Conservation (phyloP, 495 filamentous ascomycete genomes). For the Astrocystis sublimbata region DNA sequence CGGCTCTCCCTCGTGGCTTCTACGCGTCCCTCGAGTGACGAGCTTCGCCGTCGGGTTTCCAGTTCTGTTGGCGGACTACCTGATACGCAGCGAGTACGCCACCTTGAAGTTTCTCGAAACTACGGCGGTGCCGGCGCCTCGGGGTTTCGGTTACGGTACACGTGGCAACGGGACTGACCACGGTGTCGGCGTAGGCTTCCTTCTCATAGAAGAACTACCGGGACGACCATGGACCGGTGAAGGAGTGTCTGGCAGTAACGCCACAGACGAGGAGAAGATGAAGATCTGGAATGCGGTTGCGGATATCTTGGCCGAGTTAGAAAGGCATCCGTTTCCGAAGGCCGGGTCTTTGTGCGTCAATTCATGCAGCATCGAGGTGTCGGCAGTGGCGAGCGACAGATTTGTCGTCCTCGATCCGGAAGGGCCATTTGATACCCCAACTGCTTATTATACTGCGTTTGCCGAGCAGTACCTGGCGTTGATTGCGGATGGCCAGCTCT, state of each 20-base stretch:
- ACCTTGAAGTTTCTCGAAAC: conserved; percentile 34
- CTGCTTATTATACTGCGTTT: conserved; percentile 20
- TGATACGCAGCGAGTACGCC: conserved; percentile 36
- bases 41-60: conserved; percentile 17
- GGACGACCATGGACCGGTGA: conserved; percentile 31
- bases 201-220: conserved; percentile 38
- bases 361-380: conserved; percentile 16
- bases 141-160: conserved; percentile 17
- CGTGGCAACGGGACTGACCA: conserved; percentile 24
- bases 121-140: conserved; percentile 35
- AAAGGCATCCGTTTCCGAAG: conserved; percentile 26
- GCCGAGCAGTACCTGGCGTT: conserved; percentile 24
- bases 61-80: conserved; percentile 18
- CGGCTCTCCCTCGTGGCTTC: conserved; percentile 15
- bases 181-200: conserved; percentile 27
- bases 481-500: conserved; percentile 27
- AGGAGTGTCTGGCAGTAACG: conserved; percentile 10
- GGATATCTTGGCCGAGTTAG: conserved; percentile 38
- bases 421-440: conserved; percentile 19
- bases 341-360: conserved; percentile 30
- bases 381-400: conserved; percentile 21
- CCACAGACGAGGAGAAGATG: conserved; percentile 23
- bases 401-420: conserved; percentile 19
- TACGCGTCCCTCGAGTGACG: conserved; percentile 14
- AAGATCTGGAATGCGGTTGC: conserved; percentile 36